Percentiles rank a stretch among this genome's conserved stretches.
phyloP scores from a whole-genome alignment of 306 rosid genomes.

The Fragaria ananassa region DNA sequence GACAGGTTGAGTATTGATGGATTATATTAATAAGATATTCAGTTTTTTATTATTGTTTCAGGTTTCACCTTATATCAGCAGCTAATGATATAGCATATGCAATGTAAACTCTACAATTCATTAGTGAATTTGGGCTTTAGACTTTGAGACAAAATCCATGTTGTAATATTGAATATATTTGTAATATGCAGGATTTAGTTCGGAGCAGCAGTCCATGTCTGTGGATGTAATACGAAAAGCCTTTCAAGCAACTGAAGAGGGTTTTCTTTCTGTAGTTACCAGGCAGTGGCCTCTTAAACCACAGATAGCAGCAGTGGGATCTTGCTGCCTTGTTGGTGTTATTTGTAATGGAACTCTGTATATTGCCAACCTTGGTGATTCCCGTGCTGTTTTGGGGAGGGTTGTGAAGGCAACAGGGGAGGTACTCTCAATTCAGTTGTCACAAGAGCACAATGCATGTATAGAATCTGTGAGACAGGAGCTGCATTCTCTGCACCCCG shows the following conservation, averaged over 20 bases:
- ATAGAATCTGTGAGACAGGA: constrained; percentile 78
- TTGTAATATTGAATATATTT: constrained; percentile 13
- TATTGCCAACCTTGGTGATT: constrained; percentile 82
- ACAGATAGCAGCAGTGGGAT: constrained; percentile 92
- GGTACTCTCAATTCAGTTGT: constrained; percentile 69
- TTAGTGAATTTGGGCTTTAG: background rate
- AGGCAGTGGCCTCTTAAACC: constrained; percentile 62
- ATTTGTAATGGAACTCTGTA: constrained; percentile 66
- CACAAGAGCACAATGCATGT: constrained; percentile 72
- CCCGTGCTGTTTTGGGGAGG: constrained; percentile 93
- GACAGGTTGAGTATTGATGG: background rate
- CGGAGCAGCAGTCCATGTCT: constrained; percentile 78
- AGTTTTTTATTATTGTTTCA: background rate
- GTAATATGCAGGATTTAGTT: constrained; percentile 58
- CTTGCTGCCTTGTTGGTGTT: constrained; percentile 87
- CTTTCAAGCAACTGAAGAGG: constrained; percentile 89
- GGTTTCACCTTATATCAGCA: background rate
- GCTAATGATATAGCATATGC: background rate
- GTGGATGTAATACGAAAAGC: constrained; percentile 81
- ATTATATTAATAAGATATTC: background rate
- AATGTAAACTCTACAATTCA: background rate
- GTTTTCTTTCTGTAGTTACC: constrained; percentile 65
- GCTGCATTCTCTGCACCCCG: constrained; percentile 82
- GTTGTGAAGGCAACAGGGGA: constrained; percentile 69
- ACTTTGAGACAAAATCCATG: background rate